Evolutionary conservation across 192 early-diverging fungal species (phyloP).

Genomic region (Backusella mclennaniae): DNA sequence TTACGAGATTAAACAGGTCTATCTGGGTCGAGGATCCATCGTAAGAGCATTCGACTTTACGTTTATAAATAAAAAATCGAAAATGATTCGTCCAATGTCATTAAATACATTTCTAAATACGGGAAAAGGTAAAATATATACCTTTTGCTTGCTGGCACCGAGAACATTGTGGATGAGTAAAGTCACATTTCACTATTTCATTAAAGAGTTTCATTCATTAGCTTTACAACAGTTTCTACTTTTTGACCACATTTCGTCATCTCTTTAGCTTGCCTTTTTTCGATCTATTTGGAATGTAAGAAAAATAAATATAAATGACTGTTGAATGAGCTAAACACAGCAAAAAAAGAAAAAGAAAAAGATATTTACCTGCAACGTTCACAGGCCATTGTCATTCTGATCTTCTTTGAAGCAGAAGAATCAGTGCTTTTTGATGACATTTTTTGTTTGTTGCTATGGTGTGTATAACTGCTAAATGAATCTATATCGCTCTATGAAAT

Average conservation of each 20-base stretch:
- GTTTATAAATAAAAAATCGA: not conserved
- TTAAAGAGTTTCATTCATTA: not conserved
- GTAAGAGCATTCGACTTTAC: slow-evolving; percentile 28
- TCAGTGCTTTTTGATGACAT: not conserved
- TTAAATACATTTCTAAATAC: slow-evolving; percentile 1
- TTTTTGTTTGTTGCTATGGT: not conserved
- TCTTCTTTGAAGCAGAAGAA: slow-evolving; percentile 29
- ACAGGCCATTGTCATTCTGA: slow-evolving; percentile 43
- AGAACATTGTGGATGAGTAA: slow-evolving; percentile 32
- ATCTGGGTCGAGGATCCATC: slow-evolving; percentile 34
- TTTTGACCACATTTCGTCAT: not conserved
- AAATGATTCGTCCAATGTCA: not conserved
- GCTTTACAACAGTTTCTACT: not conserved
- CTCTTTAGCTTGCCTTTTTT: slow-evolving; percentile 30
- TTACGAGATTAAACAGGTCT: slow-evolving; percentile 33
- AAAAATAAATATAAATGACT: not conserved
- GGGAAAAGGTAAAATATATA: not conserved
- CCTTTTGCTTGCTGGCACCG: slow-evolving; percentile 29
- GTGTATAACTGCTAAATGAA: not conserved
- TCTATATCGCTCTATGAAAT: not conserved
- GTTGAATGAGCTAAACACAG: no score
- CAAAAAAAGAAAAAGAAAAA: no score
- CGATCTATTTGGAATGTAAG: slow-evolving; percentile 5
- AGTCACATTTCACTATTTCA: slow-evolving; percentile 38
- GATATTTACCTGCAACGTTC: slow-evolving; percentile 37